Evolutionary conservation across 805 yeast genomes (phyloP), one percentile per base, ranked within the genome.

Genomic region (Nadsonia fulvescens): DNA sequence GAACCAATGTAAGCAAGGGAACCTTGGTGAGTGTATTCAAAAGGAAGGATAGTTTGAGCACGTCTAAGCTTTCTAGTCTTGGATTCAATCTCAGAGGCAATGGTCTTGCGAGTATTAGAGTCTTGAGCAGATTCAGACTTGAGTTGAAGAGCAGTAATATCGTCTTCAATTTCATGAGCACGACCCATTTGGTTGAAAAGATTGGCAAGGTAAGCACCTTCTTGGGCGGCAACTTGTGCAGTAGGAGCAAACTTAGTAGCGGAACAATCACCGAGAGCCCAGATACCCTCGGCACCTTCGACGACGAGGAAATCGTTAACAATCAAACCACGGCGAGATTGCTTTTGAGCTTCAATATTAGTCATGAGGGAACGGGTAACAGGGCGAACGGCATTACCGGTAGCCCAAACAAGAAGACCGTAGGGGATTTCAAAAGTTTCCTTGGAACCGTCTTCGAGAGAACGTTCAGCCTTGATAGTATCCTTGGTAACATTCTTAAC

Each of bases 171-270:
- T 9, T 40, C 44, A 23, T 43, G 39, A 16, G 53, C 44, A 27
- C 41, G 36, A 25, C 58, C 59, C 18, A 52, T 35, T 39, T 62
- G 71, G 47, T 66, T 63, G 51, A 83, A 74, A 37, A 70, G 67
- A 17, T 59, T 56, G 30, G 83, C 89, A 38, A 83, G 65, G 54
- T 66, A 83, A 31, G 62, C 59, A 49, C 94, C 95, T 55, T 83
- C 79, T 61, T 83, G 95, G 55, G 81, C 70, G 21, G 96, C 96
- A 30, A 82, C 95, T 62, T 83, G 95, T 14, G 95, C 96, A 35
- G 96, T 83, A 40, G 95, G 95, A 22, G 93, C 89, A 40, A 69
- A 70, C 48, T 78, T 78, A 36, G 89, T 77, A 33, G 66, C 61
- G 19, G 95, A 78, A 58, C 95, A 83, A 58, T 83, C 96, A 49